A percentile compares a stretch with the other conserved stretches of the same genome.
Conservation (phyloP, 108 stramenopile genomes). For the Pseudonitzschia multiseries region DNA sequence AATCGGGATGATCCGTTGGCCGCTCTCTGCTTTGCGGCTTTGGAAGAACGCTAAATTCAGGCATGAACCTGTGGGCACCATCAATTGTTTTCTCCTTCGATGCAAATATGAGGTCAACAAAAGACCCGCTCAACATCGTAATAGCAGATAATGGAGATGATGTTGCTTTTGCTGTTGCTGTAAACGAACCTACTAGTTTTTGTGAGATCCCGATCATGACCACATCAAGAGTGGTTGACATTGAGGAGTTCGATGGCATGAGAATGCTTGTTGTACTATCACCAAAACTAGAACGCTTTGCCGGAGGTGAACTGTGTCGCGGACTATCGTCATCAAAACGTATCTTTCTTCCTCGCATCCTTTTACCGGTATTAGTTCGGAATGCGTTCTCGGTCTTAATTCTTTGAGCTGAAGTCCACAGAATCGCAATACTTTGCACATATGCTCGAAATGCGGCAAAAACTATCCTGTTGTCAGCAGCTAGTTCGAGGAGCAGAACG, state of each 20-base stretch:
- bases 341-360: constrained; percentile 1
- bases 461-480: constrained; percentile 15
- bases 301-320: constrained; percentile 18
- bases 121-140: constrained; percentile 17
- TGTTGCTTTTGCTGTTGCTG: neutral
- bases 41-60: constrained; percentile 41
- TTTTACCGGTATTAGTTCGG: neutral
- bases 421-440: constrained; percentile 30
- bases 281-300: constrained; percentile 43
- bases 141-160: constrained; percentile 14
- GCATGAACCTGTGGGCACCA: constrained; percentile 16
- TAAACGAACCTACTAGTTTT: constrained; percentile 17
- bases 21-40: constrained; percentile 19
- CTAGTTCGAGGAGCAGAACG: constrained; percentile 30
- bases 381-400: constrained; percentile 25
- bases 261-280: constrained; percentile 27
- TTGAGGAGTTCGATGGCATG: constrained; percentile 1
- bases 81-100: neutral
- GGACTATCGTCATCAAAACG: constrained; percentile 20
- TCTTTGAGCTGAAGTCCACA: constrained; percentile 43
- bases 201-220: constrained; percentile 37
- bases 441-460: constrained; percentile 35
- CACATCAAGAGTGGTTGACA: constrained; percentile 37
- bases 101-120: constrained; percentile 22
- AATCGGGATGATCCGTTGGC: constrained; percentile 50